Evolutionary conservation across 495 filamentous ascomycete species (phyloP).

Genomic region (Hypoxylon crocopeplum): DNA sequence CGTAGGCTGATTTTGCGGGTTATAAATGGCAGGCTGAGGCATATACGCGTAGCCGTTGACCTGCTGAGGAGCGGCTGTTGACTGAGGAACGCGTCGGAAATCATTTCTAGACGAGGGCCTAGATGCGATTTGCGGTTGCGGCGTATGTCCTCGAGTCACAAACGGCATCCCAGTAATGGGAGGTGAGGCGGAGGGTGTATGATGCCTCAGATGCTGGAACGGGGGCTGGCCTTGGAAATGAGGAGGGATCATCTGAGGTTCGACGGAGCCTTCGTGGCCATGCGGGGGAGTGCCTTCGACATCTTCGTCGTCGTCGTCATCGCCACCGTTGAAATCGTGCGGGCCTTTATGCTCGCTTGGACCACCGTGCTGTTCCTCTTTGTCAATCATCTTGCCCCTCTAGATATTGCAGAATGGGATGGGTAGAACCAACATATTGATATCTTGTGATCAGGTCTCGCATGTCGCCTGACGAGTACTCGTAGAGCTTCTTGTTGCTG

Average conservation of each 20-base stretch:
- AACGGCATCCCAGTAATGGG: constrained; percentile 85
- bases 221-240: constrained; percentile 77
- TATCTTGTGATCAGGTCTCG: constrained; percentile 85
- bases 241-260: constrained; percentile 69
- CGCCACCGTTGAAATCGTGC: constrained; percentile 84
- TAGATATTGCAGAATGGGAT: constrained; percentile 5
- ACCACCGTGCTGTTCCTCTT: constrained; percentile 73
- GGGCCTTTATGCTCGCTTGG: constrained; percentile 97
- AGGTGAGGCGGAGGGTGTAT: constrained; percentile 86
- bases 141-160: constrained; percentile 74
- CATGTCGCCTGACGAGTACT: constrained; percentile 95
- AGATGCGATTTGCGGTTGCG: constrained; percentile 77
- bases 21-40: constrained; percentile 84
- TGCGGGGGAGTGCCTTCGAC: constrained; percentile 74
- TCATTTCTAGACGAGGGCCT: constrained; percentile 85
- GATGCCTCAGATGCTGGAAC: constrained; percentile 80
- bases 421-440: constrained; percentile 74
- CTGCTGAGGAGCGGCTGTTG: constrained; percentile 58
- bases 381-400: constrained; percentile 39
- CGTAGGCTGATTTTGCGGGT: constrained; percentile 66
- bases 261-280: constrained; percentile 56
- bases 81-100: constrained; percentile 70
- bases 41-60: constrained; percentile 85
- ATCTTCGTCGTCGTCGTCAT: constrained; percentile 89
- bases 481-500: constrained; percentile 96